A percentile compares a stretch with the other conserved stretches of the same genome.
Evolutionary conservation across 1,139 yeast genomes (phyloP).

Genomic region (Kodamaea sp.): DNA sequence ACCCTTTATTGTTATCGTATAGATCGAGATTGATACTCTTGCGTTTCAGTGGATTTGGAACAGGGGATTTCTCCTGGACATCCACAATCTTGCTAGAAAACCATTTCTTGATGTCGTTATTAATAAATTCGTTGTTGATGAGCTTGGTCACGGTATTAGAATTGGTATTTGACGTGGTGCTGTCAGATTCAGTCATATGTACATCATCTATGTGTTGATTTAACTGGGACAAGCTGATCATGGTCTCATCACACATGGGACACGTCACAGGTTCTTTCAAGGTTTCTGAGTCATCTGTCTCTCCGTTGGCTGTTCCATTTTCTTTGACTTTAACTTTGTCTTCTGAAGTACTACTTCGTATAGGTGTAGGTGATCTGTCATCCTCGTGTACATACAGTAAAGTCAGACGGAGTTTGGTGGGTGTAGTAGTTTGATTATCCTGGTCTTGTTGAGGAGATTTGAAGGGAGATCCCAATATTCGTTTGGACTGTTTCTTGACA

Average conservation of each 20-base stretch:
- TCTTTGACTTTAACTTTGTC: too few relatives aligned
- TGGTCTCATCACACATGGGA: conserved; percentile 69
- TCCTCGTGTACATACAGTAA: conserved; percentile 3
- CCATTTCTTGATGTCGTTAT: conserved; percentile 25
- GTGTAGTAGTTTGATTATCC: too few relatives aligned
- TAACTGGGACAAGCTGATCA: conserved; percentile 58
- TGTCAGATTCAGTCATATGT: conserved; percentile 34
- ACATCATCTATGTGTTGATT: conserved; percentile 73
- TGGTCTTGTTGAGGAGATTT: conserved; percentile 20
- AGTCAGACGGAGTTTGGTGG: not conserved
- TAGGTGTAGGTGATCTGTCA: not conserved
- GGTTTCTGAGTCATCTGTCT: not conserved
- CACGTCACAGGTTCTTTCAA: conserved; percentile 32
- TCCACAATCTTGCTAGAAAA: conserved; percentile 17
- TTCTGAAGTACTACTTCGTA: not conserved
- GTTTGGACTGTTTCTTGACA: conserved; percentile 10
- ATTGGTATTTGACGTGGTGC: conserved; percentile 2
- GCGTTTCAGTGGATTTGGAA: conserved; percentile 16
- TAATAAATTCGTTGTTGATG: conserved; percentile 20
- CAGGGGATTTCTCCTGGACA: not conserved
- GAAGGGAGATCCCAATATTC: conserved; percentile 27
- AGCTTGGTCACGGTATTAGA: conserved; percentile 10
- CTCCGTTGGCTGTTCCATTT: too few relatives aligned
- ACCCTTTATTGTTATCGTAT: conserved; percentile 37
- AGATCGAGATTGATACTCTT: conserved; percentile 35